These are phyloP conservation scores for Chytriomyces sp. DNA, from an alignment of 192 early-diverging fungal species.

Conservation along the genomic window DNA sequence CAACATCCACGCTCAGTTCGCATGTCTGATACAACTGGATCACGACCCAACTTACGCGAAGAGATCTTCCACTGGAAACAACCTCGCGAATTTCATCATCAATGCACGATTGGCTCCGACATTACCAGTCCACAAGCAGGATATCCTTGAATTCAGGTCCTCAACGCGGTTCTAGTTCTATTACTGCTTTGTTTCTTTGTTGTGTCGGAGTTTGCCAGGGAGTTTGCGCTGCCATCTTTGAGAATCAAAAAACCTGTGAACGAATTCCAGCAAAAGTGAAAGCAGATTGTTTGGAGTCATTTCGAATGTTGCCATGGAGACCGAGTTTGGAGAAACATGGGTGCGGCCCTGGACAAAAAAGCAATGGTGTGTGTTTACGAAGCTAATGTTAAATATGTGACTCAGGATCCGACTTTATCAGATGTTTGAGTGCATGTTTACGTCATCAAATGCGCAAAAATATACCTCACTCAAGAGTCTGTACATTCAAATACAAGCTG, in stretches of 20 bases:
- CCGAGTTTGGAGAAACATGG: slow-evolving; percentile 49
- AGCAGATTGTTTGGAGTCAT: slow-evolving; percentile 29
- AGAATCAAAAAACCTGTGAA: slow-evolving; percentile 6
- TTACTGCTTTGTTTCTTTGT: not conserved
- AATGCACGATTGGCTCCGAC: slow-evolving; percentile 14
- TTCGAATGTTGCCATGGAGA: slow-evolving; percentile 27
- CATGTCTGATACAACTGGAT: slow-evolving; percentile 18
- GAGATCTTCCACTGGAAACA: slow-evolving; percentile 18
- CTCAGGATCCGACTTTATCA: slow-evolving; percentile 36
- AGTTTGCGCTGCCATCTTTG: slow-evolving; percentile 38
- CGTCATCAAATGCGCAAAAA: too few species aligned
- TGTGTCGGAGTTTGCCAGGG: slow-evolving; percentile 19
- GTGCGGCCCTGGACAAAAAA: slow-evolving; percentile 26
- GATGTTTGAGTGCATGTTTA: slow-evolving; percentile 39
- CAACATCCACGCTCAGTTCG: slow-evolving; percentile 17
- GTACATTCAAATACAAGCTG: slow-evolving; percentile 8
- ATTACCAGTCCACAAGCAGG: not conserved
- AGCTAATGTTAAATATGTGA: not conserved
- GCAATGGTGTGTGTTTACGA: not conserved
- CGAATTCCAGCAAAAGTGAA: not conserved
- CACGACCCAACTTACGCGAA: slow-evolving; percentile 25
- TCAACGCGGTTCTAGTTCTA: not conserved
- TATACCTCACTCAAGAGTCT: not conserved
- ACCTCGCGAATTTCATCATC: slow-evolving; percentile 16
- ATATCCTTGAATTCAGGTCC: not conserved